Conservation (phyloP, 352 stramenopile species). For the Phytophthora aleatoria region DNA sequence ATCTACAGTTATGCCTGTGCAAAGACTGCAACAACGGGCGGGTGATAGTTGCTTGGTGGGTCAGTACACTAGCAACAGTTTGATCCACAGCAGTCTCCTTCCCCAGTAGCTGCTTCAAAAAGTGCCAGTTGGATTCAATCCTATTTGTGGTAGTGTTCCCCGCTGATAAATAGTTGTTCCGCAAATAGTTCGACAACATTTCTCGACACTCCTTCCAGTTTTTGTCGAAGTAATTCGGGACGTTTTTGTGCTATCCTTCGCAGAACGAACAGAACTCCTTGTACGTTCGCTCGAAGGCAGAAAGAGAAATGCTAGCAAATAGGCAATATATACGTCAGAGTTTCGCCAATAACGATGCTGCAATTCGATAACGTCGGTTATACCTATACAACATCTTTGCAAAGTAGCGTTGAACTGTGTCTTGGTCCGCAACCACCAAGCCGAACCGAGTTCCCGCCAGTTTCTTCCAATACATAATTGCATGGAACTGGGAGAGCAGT, state of each 20-base stretch:
- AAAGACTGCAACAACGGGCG: no score
- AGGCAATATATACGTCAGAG: not conserved
- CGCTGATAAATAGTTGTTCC: not conserved
- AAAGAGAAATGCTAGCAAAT: not conserved
- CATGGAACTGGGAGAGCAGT: no score
- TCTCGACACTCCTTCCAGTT: not conserved
- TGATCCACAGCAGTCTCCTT: no score
- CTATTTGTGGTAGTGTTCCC: not conserved
- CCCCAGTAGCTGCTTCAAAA: no score
- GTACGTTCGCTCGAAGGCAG: not conserved
- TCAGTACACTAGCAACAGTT: no score
- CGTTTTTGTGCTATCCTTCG: not conserved
- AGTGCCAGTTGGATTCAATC: no score
- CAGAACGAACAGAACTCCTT: not conserved
- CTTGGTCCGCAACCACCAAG: not conserved
- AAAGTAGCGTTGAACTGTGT: not conserved
- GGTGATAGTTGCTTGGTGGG: no score
- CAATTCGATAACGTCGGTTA: not conserved
- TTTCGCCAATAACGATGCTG: not conserved
- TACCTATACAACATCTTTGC: constrained; percentile 1
- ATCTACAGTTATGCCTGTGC: no score
- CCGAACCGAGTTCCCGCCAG: not conserved
- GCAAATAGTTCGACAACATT: not conserved
- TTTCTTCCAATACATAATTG: not conserved
- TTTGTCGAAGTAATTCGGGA: not conserved